A percentile compares a stretch with the other conserved stretches of the same genome.
phyloP scores from a whole-genome alignment of 257 asterid species.

The Forsythia viridissima region DNA sequence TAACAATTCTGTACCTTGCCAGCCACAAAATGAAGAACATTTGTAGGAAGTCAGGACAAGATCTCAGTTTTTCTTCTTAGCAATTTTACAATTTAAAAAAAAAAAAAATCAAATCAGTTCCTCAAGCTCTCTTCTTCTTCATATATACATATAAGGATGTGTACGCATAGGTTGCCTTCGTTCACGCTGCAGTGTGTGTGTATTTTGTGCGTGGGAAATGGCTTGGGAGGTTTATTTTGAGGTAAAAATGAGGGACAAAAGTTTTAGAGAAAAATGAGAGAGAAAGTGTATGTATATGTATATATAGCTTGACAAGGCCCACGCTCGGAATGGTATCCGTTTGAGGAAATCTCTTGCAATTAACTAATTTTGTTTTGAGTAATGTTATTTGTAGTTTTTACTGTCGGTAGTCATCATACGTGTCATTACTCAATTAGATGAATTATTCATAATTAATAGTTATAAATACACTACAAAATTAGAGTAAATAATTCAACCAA shows the following conservation, averaged over 20 bases:
- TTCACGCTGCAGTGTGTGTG: constrained; percentile 19
- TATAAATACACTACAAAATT: too few species aligned
- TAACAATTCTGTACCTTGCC: constrained; percentile 35
- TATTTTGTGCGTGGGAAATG: constrained; percentile 18
- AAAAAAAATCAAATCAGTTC: constrained; percentile 15
- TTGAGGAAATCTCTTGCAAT: background rate
- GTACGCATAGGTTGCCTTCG: constrained; percentile 8
- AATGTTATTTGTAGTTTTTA: too few species aligned
- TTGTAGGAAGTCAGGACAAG: constrained; percentile 23
- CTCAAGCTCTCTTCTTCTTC: constrained; percentile 15
- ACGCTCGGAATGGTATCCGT: background rate
- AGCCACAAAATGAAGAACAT: constrained; percentile 47
- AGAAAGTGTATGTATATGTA: background rate
- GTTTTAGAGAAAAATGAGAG: constrained; percentile 11
- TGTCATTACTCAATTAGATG: too few species aligned
- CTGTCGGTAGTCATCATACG: too few species aligned
- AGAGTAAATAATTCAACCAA: too few species aligned
- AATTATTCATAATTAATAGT: too few species aligned
- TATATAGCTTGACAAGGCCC: background rate
- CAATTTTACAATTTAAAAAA: background rate
- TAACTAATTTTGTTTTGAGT: too few species aligned
- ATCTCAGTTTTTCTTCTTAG: constrained; percentile 32
- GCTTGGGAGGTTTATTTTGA: constrained; percentile 27
- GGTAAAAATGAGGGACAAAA: constrained; percentile 18
- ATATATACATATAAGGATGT: constrained; percentile 1